These are phyloP conservation scores for Alnus glutinosa DNA, from an alignment of 306 rosid genomes.

Conservation along the genomic window DNA sequence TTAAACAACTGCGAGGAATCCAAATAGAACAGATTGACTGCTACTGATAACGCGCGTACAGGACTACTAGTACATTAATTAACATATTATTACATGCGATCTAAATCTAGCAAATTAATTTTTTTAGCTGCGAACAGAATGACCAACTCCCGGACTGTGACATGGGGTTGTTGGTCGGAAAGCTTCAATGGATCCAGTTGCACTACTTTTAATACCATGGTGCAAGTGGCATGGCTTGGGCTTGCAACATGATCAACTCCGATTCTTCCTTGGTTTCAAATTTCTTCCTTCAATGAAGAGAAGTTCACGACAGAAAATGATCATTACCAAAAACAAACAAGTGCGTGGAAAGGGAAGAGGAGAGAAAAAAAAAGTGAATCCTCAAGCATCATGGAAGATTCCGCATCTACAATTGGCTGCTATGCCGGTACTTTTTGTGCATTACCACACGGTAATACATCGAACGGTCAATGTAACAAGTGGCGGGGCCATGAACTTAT, in stretches of 20 bases:
- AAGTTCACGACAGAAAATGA: slow-evolving; percentile 51
- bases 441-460: too few relatives aligned
- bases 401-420: slow-evolving; percentile 9
- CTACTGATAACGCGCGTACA: too few relatives aligned
- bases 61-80: too few relatives aligned
- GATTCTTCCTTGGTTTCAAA: slow-evolving; percentile 37
- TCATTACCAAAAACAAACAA: slow-evolving; percentile 40
- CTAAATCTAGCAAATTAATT: neutral
- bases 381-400: slow-evolving; percentile 26
- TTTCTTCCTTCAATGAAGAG: slow-evolving; percentile 51
- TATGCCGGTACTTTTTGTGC: too few relatives aligned
- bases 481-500: too few relatives aligned
- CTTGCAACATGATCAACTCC: slow-evolving; percentile 17
- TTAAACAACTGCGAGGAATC: neutral
- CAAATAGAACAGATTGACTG: neutral
- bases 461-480: too few relatives aligned
- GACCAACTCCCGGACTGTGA: slow-evolving; percentile 85
- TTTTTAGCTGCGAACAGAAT: slow-evolving; percentile 46
- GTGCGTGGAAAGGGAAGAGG: neutral
- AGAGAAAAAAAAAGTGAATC: neutral
- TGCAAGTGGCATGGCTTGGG: slow-evolving; percentile 24
- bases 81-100: too few relatives aligned
- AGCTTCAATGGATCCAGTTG: slow-evolving; percentile 43
- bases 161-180: slow-evolving; percentile 75
- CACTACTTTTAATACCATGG: slow-evolving; percentile 20